Percentiles rank a stretch among this genome's conserved stretches.
Evolutionary conservation across 768 basidiomycete genomes (phyloP).

Genomic region (Pleurotus ostreatus): DNA sequence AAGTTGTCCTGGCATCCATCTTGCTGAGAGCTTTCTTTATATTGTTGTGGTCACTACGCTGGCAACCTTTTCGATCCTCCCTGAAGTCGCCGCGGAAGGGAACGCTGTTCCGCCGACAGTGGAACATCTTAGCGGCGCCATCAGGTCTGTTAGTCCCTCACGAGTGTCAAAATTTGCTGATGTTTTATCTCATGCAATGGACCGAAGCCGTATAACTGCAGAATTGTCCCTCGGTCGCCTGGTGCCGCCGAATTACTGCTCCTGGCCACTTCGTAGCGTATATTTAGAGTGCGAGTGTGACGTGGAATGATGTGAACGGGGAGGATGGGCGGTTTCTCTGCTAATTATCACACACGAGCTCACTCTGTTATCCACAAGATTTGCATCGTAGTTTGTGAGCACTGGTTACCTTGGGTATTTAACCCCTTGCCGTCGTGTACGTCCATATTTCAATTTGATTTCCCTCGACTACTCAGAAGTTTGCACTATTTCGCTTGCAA

Average conservation of each 20-base stretch:
- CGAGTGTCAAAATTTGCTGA: background rate
- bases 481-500: too few relatives aligned
- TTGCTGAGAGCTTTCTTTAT: slow-evolving; percentile 14
- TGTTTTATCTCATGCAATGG: background rate
- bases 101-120: background rate
- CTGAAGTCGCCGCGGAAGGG: slow-evolving; percentile 10
- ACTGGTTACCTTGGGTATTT: too few relatives aligned
- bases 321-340: too few relatives aligned
- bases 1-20: slow-evolving; percentile 16
- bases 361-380: too few relatives aligned
- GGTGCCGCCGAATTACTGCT: background rate
- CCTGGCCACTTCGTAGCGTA: background rate
- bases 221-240: background rate
- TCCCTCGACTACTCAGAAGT: too few relatives aligned
- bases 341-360: too few relatives aligned
- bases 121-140: background rate
- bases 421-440: too few relatives aligned
- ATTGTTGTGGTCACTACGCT: slow-evolving; percentile 13
- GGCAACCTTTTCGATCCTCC: slow-evolving; percentile 13
- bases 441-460: too few relatives aligned
- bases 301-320: too few relatives aligned
- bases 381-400: too few relatives aligned
- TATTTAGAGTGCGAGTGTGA: background rate
- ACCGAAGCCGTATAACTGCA: background rate
- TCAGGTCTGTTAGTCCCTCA: background rate